phyloP scores from a whole-genome alignment of 352 stramenopile species.

The Phytophthora foliorum region DNA sequence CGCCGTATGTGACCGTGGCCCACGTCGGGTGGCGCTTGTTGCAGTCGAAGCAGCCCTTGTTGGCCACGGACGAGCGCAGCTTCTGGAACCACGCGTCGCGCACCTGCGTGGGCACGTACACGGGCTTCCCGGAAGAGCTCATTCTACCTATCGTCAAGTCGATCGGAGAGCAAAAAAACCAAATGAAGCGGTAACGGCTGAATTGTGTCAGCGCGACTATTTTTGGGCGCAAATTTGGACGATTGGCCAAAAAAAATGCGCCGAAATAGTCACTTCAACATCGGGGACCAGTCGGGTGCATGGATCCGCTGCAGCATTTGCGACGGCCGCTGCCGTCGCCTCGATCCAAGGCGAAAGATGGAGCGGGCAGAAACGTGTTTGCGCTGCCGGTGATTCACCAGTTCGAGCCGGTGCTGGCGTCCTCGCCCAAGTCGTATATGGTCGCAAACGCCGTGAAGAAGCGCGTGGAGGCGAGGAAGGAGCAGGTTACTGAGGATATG shows the following conservation, averaged over 20 bases:
- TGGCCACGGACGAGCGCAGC: slow-evolving; percentile 75
- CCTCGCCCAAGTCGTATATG: slow-evolving; percentile 48
- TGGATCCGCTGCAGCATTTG: slow-evolving; percentile 33
- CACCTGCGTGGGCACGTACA: slow-evolving; percentile 78
- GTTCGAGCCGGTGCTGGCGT: slow-evolving; percentile 67
- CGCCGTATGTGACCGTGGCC: slow-evolving; percentile 96
- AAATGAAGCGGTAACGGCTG: slow-evolving; percentile 17
- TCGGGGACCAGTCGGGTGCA: slow-evolving; percentile 4
- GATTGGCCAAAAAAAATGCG: slow-evolving; percentile 5
- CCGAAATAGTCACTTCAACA: slow-evolving; percentile 30
- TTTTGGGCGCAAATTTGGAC: slow-evolving; percentile 7
- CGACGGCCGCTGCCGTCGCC: slow-evolving; percentile 35
- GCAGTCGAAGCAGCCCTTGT: slow-evolving; percentile 97
- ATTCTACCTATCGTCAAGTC: slow-evolving; percentile 24
- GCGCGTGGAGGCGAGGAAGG: no score
- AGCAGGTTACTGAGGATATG: background rate
- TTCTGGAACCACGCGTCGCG: slow-evolving; percentile 91
- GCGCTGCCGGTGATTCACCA: slow-evolving; percentile 68
- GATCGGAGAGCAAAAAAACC: slow-evolving; percentile 18
- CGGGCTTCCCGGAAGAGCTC: slow-evolving; percentile 47
- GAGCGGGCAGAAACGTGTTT: slow-evolving; percentile 48
- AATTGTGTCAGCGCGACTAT: slow-evolving; percentile 14
- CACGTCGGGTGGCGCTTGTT: slow-evolving; percentile 96
- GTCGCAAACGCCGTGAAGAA: slow-evolving; percentile 20
- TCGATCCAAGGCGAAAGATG: slow-evolving; percentile 51